Evolutionary conservation across 306 rosid genomes (phyloP).

Genomic region (Coriaria nepalensis): DNA sequence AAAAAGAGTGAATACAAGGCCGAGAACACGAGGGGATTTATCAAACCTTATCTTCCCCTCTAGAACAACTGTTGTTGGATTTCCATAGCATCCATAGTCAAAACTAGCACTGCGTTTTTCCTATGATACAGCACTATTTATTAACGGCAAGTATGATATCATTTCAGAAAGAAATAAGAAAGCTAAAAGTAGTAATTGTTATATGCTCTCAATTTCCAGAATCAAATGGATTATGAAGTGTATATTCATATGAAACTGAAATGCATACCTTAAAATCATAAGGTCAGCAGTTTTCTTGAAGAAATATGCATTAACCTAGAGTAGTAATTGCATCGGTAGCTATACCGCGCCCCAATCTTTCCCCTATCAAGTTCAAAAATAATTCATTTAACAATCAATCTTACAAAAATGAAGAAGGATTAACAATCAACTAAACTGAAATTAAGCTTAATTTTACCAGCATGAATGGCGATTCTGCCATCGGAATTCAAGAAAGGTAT

Average conservation of each 20-base stretch:
- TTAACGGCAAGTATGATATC: neutral
- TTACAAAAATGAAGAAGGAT: neutral
- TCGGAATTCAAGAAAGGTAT: constrained; percentile 53
- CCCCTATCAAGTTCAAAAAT: constrained; percentile 29
- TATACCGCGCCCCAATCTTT: constrained; percentile 78
- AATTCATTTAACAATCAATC: neutral
- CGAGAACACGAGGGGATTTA: constrained; percentile 1
- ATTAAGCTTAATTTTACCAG: constrained; percentile 28
- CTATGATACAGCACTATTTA: constrained; percentile 25
- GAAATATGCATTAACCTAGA: constrained; percentile 72
- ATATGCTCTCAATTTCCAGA: no score
- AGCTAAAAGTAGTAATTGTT: no score
- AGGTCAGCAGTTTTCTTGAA: constrained; percentile 72
- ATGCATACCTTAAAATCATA: constrained; percentile 66
- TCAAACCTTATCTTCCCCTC: constrained; percentile 93
- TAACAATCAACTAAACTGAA: neutral
- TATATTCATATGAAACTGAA: neutral
- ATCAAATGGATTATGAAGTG: no score
- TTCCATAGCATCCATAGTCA: constrained; percentile 94
- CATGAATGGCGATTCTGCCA: constrained; percentile 66
- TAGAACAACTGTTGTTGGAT: constrained; percentile 73
- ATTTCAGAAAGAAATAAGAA: no score
- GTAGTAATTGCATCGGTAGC: constrained; percentile 85
- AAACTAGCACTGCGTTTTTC: constrained; percentile 70
- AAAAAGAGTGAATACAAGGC: constrained; percentile 1